Base-by-base conservation (phyloP, 495 filamentous ascomycete species). In the Talaromyces nanjingensis region DNA sequence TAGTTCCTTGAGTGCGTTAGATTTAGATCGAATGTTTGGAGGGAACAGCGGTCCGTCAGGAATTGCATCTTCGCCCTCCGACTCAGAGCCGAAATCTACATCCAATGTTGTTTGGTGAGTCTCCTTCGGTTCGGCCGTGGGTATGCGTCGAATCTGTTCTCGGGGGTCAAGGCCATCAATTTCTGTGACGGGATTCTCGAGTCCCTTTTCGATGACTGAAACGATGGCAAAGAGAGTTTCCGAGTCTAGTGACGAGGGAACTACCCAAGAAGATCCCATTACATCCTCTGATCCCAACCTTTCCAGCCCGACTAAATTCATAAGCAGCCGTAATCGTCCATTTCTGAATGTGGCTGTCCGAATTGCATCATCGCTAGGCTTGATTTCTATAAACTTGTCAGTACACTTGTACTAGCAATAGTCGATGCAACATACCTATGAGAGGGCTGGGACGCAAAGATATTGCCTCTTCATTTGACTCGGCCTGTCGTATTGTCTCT, bases 311-410 rank as follows among this genome's bases (percentile, higher is more conserved):
- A 88, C 77, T 3, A 92, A 79, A 0, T 79, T 86, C 84, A 98
- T 88, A 6, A 99, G 85, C 25, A 98, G 87, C 29, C 93, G 89
- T 7, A 98, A 86, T 69, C 91, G 87, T n/a, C 89, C 87, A 68
- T 97, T 92, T 67, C 90, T 92, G 73, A 93, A 96, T 75, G 96
- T 86, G 24, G 91, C 89, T 3, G 79, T 83, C 56, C 87, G 86
- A 45, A 86, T 81, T 31, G 84, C 79, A 49, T 93, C 89, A 49
- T 83, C 86, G 47, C 87, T 85, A 2, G 90, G 82, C 66, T 80
- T 87, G 60, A 97, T 78, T 60, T 84, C 86, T 73, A 57, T 68
- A 63, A 18, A 59, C 66, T 76, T 72, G 74, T 64, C 64, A 60
- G 55, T 60, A 1, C 27, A 20, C 22, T 8, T 29, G 42, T 6